Conservation (phyloP, 805 yeast species). For the Lipomyces spencermartinsiae region DNA sequence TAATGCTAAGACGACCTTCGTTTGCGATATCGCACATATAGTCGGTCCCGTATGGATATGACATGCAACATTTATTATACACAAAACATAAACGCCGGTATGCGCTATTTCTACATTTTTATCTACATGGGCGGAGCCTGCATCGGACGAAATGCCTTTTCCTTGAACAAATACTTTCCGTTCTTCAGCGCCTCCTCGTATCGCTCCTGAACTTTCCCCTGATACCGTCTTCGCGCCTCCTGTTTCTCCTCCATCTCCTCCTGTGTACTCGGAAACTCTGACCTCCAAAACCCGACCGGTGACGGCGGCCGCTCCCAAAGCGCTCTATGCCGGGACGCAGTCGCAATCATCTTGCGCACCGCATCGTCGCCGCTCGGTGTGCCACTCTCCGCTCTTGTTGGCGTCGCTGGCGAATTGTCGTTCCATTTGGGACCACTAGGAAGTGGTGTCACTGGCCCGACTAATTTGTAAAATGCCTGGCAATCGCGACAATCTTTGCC, state of each 20-base stretch:
- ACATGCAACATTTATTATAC: background rate
- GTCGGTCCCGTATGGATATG: background rate
- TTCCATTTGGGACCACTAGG: conserved; percentile 46
- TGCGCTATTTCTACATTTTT: background rate
- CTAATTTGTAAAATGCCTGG: conserved; percentile 44
- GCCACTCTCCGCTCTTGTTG: conserved; percentile 3
- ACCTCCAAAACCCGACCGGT: conserved; percentile 66
- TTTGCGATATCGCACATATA: background rate
- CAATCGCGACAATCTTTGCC: conserved; percentile 49
- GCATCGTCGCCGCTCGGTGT: background rate
- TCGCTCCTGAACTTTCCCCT: conserved; percentile 53
- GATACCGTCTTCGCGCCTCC: conserved; percentile 47
- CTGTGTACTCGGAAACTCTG: conserved; percentile 66
- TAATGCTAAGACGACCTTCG: background rate
- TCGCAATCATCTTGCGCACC: conserved; percentile 22
- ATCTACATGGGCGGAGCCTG: background rate
- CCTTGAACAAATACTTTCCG: conserved; percentile 56
- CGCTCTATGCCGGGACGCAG: conserved; percentile 42
- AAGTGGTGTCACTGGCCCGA: conserved; percentile 42
- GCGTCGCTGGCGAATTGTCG: conserved; percentile 22
- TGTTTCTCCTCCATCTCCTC: conserved; percentile 52
- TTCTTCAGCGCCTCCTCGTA: conserved; percentile 53
- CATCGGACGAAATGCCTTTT: conserved; percentile 22
- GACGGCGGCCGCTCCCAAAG: conserved; percentile 50
- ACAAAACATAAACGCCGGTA: background rate